A percentile compares a stretch with the other conserved stretches of the same genome.
Evolutionary conservation across 495 filamentous ascomycete genomes (phyloP).

Genomic region (Clohesyomyces aquaticus): DNA sequence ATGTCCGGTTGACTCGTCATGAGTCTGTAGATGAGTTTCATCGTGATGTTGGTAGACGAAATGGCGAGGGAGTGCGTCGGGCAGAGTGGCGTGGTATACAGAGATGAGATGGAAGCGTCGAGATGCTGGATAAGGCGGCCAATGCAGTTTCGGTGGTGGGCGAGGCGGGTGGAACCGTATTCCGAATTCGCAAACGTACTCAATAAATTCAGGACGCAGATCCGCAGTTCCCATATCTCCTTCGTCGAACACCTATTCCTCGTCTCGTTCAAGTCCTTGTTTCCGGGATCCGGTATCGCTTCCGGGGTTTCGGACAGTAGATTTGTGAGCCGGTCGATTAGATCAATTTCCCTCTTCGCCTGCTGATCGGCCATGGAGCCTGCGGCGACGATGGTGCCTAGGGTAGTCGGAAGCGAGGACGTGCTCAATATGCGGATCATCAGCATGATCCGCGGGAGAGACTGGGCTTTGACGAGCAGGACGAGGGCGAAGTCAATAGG

Average conservation of each 20-base stretch:
- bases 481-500: conserved; percentile 66
- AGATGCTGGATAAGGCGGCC: conserved; percentile 65
- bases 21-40: conserved; percentile 65
- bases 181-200: conserved; percentile 53
- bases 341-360: conserved; percentile 60
- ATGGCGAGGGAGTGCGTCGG: conserved; percentile 42
- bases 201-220: conserved; percentile 61
- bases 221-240: conserved; percentile 60
- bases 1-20: conserved; percentile 55
- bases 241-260: neutral
- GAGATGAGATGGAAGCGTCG: conserved; percentile 63
- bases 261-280: conserved; percentile 27
- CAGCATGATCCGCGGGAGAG: conserved; percentile 61
- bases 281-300: conserved; percentile 54
- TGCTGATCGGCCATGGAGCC: conserved; percentile 45
- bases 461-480: conserved; percentile 58
- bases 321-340: conserved; percentile 63
- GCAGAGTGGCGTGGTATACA: conserved; percentile 55
- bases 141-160: conserved; percentile 58
- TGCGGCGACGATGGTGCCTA: conserved; percentile 58
- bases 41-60: conserved; percentile 61
- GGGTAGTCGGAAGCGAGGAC: conserved; percentile 59
- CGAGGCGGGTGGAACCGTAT: conserved; percentile 58
- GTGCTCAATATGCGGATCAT: conserved; percentile 63
- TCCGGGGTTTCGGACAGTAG: conserved; percentile 62